Evolutionary conservation across 106 monocot species (phyloP).

Genomic region (Dioscorea dumetorum): DNA sequence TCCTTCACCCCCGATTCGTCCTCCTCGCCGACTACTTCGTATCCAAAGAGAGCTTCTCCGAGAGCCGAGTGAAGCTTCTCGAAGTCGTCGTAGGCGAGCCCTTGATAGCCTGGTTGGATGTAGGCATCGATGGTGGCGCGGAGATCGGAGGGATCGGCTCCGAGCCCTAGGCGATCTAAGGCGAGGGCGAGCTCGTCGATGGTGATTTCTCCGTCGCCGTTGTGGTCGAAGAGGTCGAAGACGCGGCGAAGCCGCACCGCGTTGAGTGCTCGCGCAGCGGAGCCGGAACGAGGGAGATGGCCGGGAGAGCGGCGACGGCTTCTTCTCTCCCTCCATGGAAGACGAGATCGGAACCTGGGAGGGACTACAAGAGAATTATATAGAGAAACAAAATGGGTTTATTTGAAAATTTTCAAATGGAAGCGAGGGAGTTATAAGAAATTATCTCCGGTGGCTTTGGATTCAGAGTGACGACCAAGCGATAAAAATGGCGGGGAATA

Average conservation of each 20-base stretch:
- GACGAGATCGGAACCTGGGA: background rate
- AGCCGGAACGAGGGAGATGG: slow-evolving; percentile 58
- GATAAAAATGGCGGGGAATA: too few relatives aligned
- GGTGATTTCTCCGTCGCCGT: slow-evolving; percentile 59
- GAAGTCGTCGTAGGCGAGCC: slow-evolving; percentile 67
- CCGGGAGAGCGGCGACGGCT: background rate
- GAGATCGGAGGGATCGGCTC: slow-evolving; percentile 28
- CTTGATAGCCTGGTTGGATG: slow-evolving; percentile 35
- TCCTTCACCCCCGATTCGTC: background rate
- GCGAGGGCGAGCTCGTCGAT: slow-evolving; percentile 36
- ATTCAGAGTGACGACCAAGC: too few relatives aligned
- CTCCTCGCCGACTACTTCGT: background rate
- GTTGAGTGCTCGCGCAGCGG: slow-evolving; percentile 48
- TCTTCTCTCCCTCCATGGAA: slow-evolving; percentile 3
- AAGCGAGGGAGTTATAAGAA: background rate
- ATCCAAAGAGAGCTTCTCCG: slow-evolving; percentile 35
- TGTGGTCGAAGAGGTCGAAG: slow-evolving; percentile 70
- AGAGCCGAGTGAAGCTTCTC: slow-evolving; percentile 48
- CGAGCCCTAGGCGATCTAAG: slow-evolving; percentile 44
- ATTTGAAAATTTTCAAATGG: background rate
- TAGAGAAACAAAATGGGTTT: background rate
- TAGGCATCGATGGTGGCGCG: slow-evolving; percentile 22
- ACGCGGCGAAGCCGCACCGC: slow-evolving; percentile 57
- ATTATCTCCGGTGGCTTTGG: background rate
- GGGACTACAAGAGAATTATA: background rate